Base-by-base conservation (phyloP, 2,329 filamentous ascomycete species). In the Lecanosticta acicola region DNA sequence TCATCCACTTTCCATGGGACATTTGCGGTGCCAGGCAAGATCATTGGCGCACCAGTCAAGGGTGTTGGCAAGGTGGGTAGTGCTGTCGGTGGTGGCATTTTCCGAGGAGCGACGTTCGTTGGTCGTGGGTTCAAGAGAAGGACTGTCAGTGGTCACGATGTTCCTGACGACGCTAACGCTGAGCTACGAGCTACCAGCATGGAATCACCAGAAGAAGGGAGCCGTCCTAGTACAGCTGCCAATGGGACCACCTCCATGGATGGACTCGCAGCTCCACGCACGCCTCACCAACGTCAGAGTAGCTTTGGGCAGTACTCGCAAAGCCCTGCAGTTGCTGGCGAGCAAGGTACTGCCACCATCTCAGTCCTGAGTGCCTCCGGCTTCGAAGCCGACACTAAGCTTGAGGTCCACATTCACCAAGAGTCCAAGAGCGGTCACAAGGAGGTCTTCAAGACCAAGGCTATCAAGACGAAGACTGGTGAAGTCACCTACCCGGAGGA, bases 1-100 rank as follows among this genome's bases (percentile, higher is more conserved):
- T 93, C 89, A 0, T 89, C 89, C 0, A 96, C 91, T 1, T 95
- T 98, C 71, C 84, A 84, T 0, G 90, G 90, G 24, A 94, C 89
- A 1, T 96, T 97, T 65, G 84, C 83, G 3, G 77, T 83, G 1
- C 88, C 93, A 20, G 87, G 87, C 39, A 90, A 90, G 68, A 89
- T 98, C 49, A 86, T 97, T 20, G 91, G 91, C 32, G 93, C 84
- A 14, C 94, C 93, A n/a, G 84, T 98, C 68, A 97, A 97, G 71
- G 90, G 89, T 34, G 83, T 85, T 29, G 87, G 87, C 21, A 85
- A 82, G 46, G 90, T 88, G 32, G 84, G 78, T 11, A 81, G 79
- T 2, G 77, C 71, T 16, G 80, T 87, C 2, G 84, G 84, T 17
- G 85, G 87, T 48, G 84, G 85, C 32, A 88, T 97, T 26, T 83